Percentiles rank a stretch among this genome's conserved stretches.
Evolutionary conservation across 2,329 filamentous ascomycete species (phyloP).

Genomic region (Xylariaceae sp.): DNA sequence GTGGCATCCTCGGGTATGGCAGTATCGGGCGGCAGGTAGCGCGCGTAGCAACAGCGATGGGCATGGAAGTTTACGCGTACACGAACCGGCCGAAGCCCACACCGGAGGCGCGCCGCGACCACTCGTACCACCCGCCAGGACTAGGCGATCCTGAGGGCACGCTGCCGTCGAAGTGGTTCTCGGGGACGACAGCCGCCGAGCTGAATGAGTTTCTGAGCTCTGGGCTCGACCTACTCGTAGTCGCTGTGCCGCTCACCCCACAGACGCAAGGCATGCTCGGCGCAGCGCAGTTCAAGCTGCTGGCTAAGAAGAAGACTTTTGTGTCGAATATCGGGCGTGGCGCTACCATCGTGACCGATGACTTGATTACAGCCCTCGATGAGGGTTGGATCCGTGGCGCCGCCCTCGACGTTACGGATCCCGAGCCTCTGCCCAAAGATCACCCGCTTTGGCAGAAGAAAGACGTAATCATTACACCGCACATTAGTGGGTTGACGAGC

Average conservation of each 20-base stretch:
- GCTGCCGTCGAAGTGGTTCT: conserved; percentile 52
- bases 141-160: conserved; percentile 56
- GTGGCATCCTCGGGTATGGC: conserved; percentile 53
- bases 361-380: conserved; percentile 61
- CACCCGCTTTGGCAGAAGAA: conserved; percentile 68
- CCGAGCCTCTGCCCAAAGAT: conserved; percentile 68
- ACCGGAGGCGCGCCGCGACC: conserved; percentile 63
- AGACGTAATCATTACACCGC: conserved; percentile 62
- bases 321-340: conserved; percentile 70
- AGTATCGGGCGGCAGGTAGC: conserved; percentile 54
- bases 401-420: conserved; percentile 73
- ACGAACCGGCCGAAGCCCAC: conserved; percentile 68
- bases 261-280: conserved; percentile 51
- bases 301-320: conserved; percentile 53
- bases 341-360: conserved; percentile 47
- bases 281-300: conserved; percentile 46
- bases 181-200: conserved; percentile 42
- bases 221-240: conserved; percentile 51
- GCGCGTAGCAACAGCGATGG: conserved; percentile 61
- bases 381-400: conserved; percentile 56
- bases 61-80: conserved; percentile 72
- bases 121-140: conserved; percentile 68
- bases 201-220: conserved; percentile 50
- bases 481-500: conserved; percentile 41
- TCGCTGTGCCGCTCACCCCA: conserved; percentile 50